Conservation (phyloP, 177 flowering plant species). For the Telopea speciosissima region DNA sequence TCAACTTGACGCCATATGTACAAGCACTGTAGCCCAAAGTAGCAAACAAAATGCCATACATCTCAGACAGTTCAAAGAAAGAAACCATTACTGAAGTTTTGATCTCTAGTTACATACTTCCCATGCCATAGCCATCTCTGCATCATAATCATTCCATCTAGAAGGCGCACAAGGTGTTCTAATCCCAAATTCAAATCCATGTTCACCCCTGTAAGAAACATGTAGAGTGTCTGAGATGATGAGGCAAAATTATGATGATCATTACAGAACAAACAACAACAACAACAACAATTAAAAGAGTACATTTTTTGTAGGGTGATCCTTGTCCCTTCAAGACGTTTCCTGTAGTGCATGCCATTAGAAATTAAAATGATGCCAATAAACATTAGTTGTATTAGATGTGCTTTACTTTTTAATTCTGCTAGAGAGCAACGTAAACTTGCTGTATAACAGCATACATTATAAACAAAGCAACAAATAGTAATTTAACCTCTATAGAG, state of each 20-base stretch:
- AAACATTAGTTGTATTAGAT: background rate
- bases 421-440: background rate
- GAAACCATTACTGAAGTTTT: background rate
- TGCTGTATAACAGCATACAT: background rate
- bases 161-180: constrained; percentile 92
- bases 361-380: constrained; percentile 8
- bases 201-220: constrained; percentile 41
- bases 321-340: constrained; percentile 88
- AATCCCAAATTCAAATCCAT: constrained; percentile 76
- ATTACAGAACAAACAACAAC: background rate
- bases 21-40: too few relatives aligned
- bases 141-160: constrained; percentile 95
- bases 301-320: constrained; percentile 77
- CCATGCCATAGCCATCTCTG: constrained; percentile 90
- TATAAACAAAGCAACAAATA: background rate
- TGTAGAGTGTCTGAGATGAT: too few relatives aligned
- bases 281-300: background rate
- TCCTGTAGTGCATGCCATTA: constrained; percentile 47
- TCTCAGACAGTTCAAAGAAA: background rate
- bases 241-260: too few relatives aligned
- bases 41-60: too few relatives aligned
- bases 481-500: background rate
- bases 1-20: too few relatives aligned
- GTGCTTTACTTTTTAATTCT: background rate
- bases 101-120: constrained; percentile 48